A percentile compares a stretch with the other conserved stretches of the same genome.
phyloP scores from a whole-genome alignment of 2,329 filamentous ascomycete species.

The Pseudogymnoascus sp. region DNA sequence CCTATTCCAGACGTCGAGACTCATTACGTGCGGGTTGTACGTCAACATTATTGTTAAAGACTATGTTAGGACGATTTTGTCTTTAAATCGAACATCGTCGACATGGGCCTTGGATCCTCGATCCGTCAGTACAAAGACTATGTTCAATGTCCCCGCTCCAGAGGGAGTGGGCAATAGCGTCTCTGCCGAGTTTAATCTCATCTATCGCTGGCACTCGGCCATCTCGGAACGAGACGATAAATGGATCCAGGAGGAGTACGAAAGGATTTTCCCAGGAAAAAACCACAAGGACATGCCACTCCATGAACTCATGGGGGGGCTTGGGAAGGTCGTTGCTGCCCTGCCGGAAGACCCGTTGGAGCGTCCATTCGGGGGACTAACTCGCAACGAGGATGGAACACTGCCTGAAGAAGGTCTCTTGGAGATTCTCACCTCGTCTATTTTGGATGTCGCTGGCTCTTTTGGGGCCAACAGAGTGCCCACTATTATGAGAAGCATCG shows the following conservation, averaged over 20 bases:
- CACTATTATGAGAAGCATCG: constrained; percentile 62
- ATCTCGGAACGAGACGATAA: constrained; percentile 68
- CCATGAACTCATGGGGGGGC: constrained; percentile 51
- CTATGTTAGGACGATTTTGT: constrained; percentile 61
- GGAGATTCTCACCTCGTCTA: constrained; percentile 55
- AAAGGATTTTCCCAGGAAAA: constrained; percentile 51
- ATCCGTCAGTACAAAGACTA: constrained; percentile 49
- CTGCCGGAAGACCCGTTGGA: constrained; percentile 60
- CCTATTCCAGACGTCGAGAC: constrained; percentile 67
- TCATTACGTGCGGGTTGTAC: constrained; percentile 68
- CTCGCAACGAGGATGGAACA: constrained; percentile 57
- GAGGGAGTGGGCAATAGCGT: constrained; percentile 74
- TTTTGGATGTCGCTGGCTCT: constrained; percentile 65
- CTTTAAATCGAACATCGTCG: constrained; percentile 23
- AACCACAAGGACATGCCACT: constrained; percentile 41
- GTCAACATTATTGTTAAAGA: constrained; percentile 72
- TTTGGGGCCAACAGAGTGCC: constrained; percentile 71
- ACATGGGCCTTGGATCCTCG: constrained; percentile 67
- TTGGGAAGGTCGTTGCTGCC: constrained; percentile 53
- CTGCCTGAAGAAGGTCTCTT: constrained; percentile 72
- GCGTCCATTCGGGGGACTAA: constrained; percentile 58
- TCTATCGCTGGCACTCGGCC: constrained; percentile 80
- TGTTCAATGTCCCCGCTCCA: constrained; percentile 47
- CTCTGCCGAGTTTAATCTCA: constrained; percentile 81
- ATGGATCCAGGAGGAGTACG: constrained; percentile 68